Percentiles rank a stretch among this genome's conserved stretches.
Conservation (phyloP, 345 rosid genomes). For the Syzygium grande region DNA sequence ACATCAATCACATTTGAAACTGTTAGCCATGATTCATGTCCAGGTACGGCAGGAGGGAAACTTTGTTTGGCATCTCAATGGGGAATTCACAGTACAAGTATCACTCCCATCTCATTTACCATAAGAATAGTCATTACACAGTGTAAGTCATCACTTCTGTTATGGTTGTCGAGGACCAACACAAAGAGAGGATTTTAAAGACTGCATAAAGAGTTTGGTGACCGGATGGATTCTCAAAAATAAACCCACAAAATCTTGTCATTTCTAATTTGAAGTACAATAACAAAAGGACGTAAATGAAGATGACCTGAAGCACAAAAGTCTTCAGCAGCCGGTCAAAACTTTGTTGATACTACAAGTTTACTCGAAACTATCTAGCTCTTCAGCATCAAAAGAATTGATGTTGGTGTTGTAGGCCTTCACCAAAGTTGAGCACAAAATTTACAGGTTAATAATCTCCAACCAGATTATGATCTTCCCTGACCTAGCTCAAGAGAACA, state of each 20-base stretch:
- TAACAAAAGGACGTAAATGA: not conserved
- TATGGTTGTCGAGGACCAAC: not conserved
- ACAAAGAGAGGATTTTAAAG: not conserved
- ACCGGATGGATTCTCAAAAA: not conserved
- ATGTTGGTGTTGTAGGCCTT: not conserved
- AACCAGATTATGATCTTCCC: not conserved
- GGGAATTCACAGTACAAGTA: not conserved
- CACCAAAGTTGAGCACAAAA: not conserved
- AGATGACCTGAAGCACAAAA: not conserved
- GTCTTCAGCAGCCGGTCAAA: not conserved
- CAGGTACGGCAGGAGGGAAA: not conserved
- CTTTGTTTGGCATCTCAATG: not conserved
- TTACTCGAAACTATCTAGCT: not conserved
- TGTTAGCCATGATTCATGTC: not conserved
- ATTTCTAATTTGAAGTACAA: not conserved
- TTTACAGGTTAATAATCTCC: not conserved
- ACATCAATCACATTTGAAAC: not conserved
- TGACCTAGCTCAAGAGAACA: not conserved
- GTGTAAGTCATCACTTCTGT: not conserved
- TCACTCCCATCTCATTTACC: not conserved
- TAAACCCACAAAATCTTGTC: not conserved
- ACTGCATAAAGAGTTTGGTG: not conserved
- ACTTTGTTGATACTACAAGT: not conserved
- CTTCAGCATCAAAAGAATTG: not conserved
- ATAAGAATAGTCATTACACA: not conserved